Evolutionary conservation across 345 rosid genomes (phyloP), one percentile per base, ranked within the genome.

Genomic region (Melaleuca quinquenervia): DNA sequence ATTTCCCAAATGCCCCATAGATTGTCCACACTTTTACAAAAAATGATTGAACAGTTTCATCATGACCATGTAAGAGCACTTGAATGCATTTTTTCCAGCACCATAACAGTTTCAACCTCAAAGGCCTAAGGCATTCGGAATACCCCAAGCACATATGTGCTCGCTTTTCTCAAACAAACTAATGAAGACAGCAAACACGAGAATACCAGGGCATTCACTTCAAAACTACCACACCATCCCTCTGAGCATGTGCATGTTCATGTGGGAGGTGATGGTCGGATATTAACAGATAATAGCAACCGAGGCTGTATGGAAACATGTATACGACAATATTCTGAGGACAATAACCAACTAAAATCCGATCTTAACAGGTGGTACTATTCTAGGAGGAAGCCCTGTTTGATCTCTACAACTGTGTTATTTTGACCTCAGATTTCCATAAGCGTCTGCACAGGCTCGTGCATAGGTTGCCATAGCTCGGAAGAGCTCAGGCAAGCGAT

Each of bases 401-500:
- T 52, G 87, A 84, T 48, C 90, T 92, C 86, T 88, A 93, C 53
- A 84, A 41, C 54, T 86, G 88, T 21, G 93, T 83, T n/a, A n/a
- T 84, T 92, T 58, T 58, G 89, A 83, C 84, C 95, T 94, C 89
- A 97, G 88, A 60, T 87, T 92, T 85, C 88, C 95, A 78, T 95
- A 97, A 13, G 93, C 92, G 53, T 94, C 96, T 13, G 90, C 91
- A 88, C 95, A 96, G 44, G 96, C 91, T 26, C 90, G 94, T 29
- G 98, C 88, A 84, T 93, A 94, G 88, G 94, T 95, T 27, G 98
- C 92, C 91, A 97, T 54, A 2, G 98, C 96, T 2, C 96, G 94
- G 86, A 96, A 97, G 70, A 97, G 92, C 88, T 97, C 99, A 3
- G 98, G 98, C 90, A 96, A 83, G 21, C 96, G 94, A 10, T 91